Evolutionary conservation across 2,329 filamentous ascomycete species (phyloP), one percentile per base, ranked within the genome.

Genomic region (Westerdykella aurantiaca): DNA sequence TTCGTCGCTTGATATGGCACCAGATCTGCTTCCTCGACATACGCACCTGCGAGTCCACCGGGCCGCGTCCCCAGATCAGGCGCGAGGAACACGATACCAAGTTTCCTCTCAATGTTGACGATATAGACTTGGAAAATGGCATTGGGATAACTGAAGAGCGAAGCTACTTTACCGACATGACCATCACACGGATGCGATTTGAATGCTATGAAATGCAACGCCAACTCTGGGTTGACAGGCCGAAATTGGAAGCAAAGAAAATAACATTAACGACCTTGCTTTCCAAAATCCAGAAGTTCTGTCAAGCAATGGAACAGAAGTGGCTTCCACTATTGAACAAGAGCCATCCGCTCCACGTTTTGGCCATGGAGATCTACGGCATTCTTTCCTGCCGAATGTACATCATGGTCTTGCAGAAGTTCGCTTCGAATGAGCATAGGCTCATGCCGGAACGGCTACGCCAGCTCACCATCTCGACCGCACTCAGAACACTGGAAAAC

Each of bases 1-100:
- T 88, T 3, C 79, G 85, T 11, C 79, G 85, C 4, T 69, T 88
- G 33, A 73, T 88, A 29, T 89, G 85, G 86, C 82, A 88, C 59
- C 85, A 89, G 55, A 73, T 90, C 16, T 88, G 83, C 63, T 86
- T 86, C 60, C 72, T 90, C 7, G 86, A 89, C 59, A 77, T 88
- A 44, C 75, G 84, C 33, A 88, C 85, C 0, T 86, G 81, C 56
- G 85, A 89, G 64, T 79, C 82, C 1, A 85, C 86, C 49, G 86
- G 85, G 0, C 85, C 85, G 7, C 75, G 81, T 18, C 83, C 83
- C 0, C 77, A 80, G 41, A 87, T 89, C 42, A 77, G 83, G n/a
- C 73, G 77, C 33, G 84, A 86, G 17, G 85, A 89, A 55, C 89
- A 83, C 61, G 84, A 88, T 53, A 88, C 85, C 0, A 80, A 78